phyloP scores from a whole-genome alignment of 2,329 filamentous ascomycete species.

The Phaeosphaeria sp. region DNA sequence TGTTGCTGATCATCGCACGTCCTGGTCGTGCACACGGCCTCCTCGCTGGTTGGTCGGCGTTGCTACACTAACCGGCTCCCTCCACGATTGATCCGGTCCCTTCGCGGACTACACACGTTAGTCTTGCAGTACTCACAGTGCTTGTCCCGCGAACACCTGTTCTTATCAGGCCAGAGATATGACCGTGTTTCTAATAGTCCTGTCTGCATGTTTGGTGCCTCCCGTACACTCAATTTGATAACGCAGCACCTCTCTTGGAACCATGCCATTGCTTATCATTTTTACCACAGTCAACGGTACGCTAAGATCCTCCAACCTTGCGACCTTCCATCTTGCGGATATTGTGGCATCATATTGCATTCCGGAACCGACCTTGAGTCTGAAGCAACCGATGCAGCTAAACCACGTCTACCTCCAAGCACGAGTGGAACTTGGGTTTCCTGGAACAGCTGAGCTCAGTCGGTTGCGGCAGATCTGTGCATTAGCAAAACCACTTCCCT shows the following conservation, averaged over 20 bases:
- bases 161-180: not conserved
- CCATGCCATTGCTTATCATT: not conserved
- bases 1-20: not conserved
- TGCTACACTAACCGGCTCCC: not conserved
- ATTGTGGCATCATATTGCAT: not conserved
- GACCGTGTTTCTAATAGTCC: no score
- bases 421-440: not conserved
- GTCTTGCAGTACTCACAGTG: not conserved
- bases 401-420: not conserved
- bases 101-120: not conserved
- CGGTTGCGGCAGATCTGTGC: not conserved
- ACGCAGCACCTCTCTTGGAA: not conserved
- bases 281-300: not conserved
- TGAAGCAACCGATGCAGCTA: not conserved
- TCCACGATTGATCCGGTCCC: not conserved
- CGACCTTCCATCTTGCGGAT: not conserved
- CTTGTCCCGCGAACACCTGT: not conserved
- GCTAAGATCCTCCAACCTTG: not conserved
- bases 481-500: not conserved
- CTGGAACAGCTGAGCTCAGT: not conserved
- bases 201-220: no score
- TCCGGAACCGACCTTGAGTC: not conserved
- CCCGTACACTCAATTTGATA: conserved; percentile 2
- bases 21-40: not conserved
- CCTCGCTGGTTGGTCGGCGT: not conserved